A percentile compares a stretch with the other conserved stretches of the same genome.
Evolutionary conservation across 2,329 filamentous ascomycete species (phyloP).

Genomic region (Tothia fuscella): DNA sequence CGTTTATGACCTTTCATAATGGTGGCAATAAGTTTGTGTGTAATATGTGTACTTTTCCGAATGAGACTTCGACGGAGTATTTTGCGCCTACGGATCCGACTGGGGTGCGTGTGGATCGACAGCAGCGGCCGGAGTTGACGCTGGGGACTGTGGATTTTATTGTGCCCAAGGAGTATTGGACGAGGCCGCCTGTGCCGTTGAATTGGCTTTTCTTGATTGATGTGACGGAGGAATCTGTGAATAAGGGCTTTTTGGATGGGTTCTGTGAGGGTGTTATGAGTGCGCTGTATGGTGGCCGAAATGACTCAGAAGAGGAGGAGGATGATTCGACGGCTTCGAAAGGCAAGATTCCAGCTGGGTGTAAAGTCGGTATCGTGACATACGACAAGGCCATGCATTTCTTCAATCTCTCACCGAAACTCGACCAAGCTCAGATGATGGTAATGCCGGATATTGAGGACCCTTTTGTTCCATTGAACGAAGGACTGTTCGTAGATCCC

Average conservation of each 20-base stretch:
- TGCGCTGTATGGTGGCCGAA: conserved; percentile 66
- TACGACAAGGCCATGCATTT: conserved; percentile 97
- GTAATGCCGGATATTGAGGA: conserved; percentile 97
- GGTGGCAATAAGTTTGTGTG: conserved; percentile 96
- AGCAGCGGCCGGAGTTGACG: conserved; percentile 79
- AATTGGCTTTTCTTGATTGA: conserved; percentile 88
- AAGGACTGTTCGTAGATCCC: conserved; percentile 89
- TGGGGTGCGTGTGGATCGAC: conserved; percentile 75
- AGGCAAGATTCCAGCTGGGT: conserved; percentile 56
- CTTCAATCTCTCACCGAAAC: conserved; percentile 74
- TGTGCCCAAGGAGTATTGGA: conserved; percentile 98
- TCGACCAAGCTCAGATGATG: conserved; percentile 92
- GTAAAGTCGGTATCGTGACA: conserved; percentile 88
- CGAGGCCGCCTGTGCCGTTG: conserved; percentile 78
- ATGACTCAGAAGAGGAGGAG: conserved; percentile 35
- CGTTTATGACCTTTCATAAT: conserved; percentile 93
- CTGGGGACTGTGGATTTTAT: conserved; percentile 91
- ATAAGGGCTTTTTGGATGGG: conserved; percentile 79
- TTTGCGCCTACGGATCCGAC: conserved; percentile 83
- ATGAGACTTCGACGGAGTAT: conserved; percentile 85
- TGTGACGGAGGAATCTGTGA: conserved; percentile 81
- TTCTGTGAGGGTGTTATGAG: conserved; percentile 81
- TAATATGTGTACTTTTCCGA: conserved; percentile 95
- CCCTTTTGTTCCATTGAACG: conserved; percentile 82
- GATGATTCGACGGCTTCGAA: conserved; percentile 38